These are phyloP conservation scores for Trypanosoma boissoni DNA, from an alignment of 208 protist species.

Conservation along the genomic window DNA sequence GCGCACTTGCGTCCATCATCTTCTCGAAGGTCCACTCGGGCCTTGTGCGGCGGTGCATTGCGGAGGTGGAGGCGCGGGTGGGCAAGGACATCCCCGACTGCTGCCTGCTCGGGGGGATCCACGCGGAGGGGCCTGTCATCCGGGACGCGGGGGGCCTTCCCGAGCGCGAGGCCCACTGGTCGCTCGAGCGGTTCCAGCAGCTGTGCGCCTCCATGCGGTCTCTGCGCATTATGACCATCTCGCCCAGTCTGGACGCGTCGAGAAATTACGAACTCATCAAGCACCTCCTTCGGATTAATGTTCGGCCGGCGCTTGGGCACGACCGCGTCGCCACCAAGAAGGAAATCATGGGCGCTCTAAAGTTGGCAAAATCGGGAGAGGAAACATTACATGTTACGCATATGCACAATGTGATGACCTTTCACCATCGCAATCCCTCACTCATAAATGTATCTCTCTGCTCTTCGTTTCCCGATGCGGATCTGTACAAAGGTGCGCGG, in stretches of 20 bases:
- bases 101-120: constrained; percentile 62
- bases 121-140: constrained; percentile 68
- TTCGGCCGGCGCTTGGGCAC: constrained; percentile 55
- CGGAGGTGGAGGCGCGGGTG: constrained; percentile 41
- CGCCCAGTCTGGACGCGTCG: constrained; percentile 46
- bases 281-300: constrained; percentile 36
- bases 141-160: constrained; percentile 63
- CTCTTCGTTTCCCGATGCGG: constrained; percentile 43
- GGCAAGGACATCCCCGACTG: constrained; percentile 35
- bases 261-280: constrained; percentile 46
- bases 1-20: constrained; percentile 60
- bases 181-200: constrained; percentile 34
- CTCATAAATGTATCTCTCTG: constrained; percentile 62
- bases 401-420: constrained; percentile 68
- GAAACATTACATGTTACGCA: constrained; percentile 61
- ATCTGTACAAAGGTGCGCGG: constrained; percentile 41
- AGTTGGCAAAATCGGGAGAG: constrained; percentile 30
- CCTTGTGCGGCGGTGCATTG: constrained; percentile 41
- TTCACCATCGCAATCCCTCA: constrained; percentile 61
- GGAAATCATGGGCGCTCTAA: constrained; percentile 56
- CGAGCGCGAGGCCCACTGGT: constrained; percentile 31
- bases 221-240: constrained; percentile 70
- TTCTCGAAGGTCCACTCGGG: constrained; percentile 57
- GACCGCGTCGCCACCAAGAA: constrained; percentile 49
- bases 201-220: constrained; percentile 54